Evolutionary conservation across 331 rosid genomes (phyloP).

Genomic region (Acacia concinna): DNA sequence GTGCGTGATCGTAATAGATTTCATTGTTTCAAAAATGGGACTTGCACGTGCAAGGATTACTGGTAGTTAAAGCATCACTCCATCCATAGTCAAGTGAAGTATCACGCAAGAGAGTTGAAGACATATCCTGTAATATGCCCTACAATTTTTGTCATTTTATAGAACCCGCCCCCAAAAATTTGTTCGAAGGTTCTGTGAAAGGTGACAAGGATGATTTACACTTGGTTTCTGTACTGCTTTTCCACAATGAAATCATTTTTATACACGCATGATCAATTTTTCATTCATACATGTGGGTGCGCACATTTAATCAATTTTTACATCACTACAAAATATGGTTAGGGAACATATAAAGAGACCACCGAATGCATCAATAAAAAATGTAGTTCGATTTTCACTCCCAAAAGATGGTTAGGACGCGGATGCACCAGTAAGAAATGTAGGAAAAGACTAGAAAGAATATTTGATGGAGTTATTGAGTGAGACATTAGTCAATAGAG

Average conservation of each 20-base stretch:
- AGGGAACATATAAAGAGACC: no score
- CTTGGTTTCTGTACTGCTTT: neutral
- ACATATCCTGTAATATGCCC: neutral
- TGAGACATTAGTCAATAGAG: no score
- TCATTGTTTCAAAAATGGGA: slow-evolving; percentile 14
- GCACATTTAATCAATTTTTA: no score
- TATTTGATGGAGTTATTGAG: no score
- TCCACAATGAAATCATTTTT: neutral
- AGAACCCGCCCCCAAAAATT: neutral
- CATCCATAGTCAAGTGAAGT: neutral
- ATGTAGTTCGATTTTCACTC: no score
- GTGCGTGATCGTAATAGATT: slow-evolving; percentile 22
- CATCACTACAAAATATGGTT: no score
- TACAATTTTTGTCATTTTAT: neutral
- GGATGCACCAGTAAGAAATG: no score
- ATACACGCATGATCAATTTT: no score
- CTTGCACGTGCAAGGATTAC: slow-evolving; percentile 15
- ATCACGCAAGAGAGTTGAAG: neutral
- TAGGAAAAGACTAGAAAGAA: no score
- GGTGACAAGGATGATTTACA: neutral
- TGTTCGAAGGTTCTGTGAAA: neutral
- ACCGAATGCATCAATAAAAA: no score
- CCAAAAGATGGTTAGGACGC: no score
- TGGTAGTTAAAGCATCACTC: neutral
- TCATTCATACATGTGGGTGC: no score